phyloP scores from a whole-genome alignment of 2,329 filamentous ascomycete genomes.

The Madurella mycetomatis region DNA sequence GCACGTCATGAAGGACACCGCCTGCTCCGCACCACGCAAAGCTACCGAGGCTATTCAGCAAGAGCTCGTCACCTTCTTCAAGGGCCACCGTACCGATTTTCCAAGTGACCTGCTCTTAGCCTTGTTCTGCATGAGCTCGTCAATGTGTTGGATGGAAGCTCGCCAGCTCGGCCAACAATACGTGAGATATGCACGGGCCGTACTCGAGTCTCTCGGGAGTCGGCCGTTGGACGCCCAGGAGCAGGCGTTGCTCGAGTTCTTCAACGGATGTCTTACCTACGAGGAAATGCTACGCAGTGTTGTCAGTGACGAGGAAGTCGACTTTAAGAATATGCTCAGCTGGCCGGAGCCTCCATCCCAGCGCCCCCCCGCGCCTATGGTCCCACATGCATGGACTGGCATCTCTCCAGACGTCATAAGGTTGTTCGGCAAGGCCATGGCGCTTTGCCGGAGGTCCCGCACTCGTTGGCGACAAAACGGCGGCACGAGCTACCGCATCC shows the following conservation, averaged over 20 bases:
- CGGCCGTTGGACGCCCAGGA: slow-evolving; percentile 10
- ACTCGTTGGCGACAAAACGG: slow-evolving; percentile 25
- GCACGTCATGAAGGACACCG: slow-evolving; percentile 24
- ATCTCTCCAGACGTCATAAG: slow-evolving; percentile 24
- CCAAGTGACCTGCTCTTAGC: slow-evolving; percentile 26
- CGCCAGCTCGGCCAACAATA: slow-evolving; percentile 26
- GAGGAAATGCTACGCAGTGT: slow-evolving; percentile 30
- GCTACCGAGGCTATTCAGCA: slow-evolving; percentile 26
- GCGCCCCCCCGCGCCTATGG: slow-evolving; percentile 8
- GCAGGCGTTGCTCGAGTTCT: slow-evolving; percentile 25
- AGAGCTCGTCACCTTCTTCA: slow-evolving; percentile 22
- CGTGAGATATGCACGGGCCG: slow-evolving; percentile 23
- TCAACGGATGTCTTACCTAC: slow-evolving; percentile 29
- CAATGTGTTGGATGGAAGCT: slow-evolving; percentile 28
- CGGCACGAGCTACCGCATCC: slow-evolving; percentile 22
- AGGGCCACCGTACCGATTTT: slow-evolving; percentile 11
- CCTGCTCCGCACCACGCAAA: slow-evolving; percentile 19
- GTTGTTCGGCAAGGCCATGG: slow-evolving; percentile 28
- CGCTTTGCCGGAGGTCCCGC: slow-evolving; percentile 26
- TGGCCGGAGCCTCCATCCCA: slow-evolving; percentile 23
- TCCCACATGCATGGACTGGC: slow-evolving; percentile 26
- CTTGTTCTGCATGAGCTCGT: slow-evolving; percentile 30
- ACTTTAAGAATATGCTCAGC: slow-evolving; percentile 27
- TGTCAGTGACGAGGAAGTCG: slow-evolving; percentile 27
- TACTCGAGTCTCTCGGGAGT: slow-evolving; percentile 22